Conservation (phyloP, 768 basidiomycete genomes). For the Pholiota microspora region DNA sequence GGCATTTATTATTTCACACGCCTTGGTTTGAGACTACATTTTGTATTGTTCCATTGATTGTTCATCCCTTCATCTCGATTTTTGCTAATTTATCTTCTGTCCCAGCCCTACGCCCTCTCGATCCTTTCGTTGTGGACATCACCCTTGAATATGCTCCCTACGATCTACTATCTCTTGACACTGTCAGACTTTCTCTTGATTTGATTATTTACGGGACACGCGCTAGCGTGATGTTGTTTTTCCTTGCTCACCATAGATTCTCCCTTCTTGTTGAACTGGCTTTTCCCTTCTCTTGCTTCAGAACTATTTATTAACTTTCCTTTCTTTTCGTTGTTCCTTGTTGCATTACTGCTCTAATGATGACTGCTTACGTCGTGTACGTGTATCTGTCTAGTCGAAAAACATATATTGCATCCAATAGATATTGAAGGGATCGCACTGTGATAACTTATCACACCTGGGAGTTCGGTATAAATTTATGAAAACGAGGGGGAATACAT, state of each 20-base stretch:
- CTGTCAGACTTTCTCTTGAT: background rate
- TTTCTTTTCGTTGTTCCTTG: background rate
- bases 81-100: background rate
- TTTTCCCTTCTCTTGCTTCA: constrained; percentile 4
- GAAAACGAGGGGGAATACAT: too few species aligned
- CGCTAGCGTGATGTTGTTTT: constrained; percentile 1
- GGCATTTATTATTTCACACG: background rate
- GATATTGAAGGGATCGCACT: background rate
- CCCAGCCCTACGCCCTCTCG: background rate
- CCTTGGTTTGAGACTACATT: background rate
- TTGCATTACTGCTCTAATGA: background rate
- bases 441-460: too few species aligned
- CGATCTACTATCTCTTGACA: background rate
- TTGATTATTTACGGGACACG: background rate
- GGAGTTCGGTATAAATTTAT: too few species aligned
- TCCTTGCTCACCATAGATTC: constrained; percentile 7
- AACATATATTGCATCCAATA: background rate
- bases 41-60: background rate
- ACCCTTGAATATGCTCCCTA: background rate
- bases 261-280: background rate
- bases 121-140: background rate
- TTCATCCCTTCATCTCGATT: background rate
- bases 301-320: constrained; percentile 15
- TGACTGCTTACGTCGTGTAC: background rate
- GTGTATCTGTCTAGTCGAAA: background rate